These are phyloP conservation scores for Lithohypha guttulata DNA, from an alignment of 2,329 filamentous ascomycete species.

Conservation along the genomic window DNA sequence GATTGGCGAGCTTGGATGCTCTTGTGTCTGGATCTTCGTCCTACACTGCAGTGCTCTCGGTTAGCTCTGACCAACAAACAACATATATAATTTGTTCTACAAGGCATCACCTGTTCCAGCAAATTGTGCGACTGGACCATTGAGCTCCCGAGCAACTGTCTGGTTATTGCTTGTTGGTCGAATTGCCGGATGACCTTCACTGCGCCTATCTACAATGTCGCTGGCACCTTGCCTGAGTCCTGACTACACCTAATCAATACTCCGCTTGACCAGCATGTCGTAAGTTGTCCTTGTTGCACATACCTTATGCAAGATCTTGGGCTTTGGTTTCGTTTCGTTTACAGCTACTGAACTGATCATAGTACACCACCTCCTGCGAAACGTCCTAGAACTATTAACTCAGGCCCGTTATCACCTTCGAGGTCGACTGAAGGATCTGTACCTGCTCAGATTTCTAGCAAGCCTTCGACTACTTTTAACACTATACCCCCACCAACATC, in stretches of 20 bases:
- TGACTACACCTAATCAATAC: slow-evolving; percentile 7
- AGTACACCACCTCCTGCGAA: slow-evolving; percentile 10
- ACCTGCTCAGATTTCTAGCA: not conserved
- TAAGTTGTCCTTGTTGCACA: slow-evolving; percentile 9
- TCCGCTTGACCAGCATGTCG: slow-evolving; percentile 6
- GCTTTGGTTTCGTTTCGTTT: not conserved
- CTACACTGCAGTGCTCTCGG: slow-evolving; percentile 1
- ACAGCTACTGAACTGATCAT: not conserved
- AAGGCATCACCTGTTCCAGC: not conserved
- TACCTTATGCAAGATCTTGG: not conserved
- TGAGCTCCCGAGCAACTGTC: not conserved
- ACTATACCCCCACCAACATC: slow-evolving; percentile 13
- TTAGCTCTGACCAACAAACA: not conserved
- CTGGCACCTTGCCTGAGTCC: slow-evolving; percentile 7
- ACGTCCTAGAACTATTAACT: not conserved
- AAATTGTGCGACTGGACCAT: not conserved
- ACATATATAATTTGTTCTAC: slow-evolving; percentile 6
- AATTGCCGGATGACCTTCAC: slow-evolving; percentile 5
- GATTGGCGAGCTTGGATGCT: no score
- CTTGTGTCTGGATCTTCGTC: not conserved
- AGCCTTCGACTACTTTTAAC: not conserved
- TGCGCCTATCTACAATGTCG: slow-evolving; percentile 9
- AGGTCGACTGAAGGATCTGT: not conserved
- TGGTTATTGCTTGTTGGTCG: slow-evolving; percentile 3
- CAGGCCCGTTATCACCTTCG: not conserved